These are phyloP conservation scores for Mortierella sp. DNA, from an alignment of 371 early-diverging fungal genomes.

Conservation along the genomic window DNA sequence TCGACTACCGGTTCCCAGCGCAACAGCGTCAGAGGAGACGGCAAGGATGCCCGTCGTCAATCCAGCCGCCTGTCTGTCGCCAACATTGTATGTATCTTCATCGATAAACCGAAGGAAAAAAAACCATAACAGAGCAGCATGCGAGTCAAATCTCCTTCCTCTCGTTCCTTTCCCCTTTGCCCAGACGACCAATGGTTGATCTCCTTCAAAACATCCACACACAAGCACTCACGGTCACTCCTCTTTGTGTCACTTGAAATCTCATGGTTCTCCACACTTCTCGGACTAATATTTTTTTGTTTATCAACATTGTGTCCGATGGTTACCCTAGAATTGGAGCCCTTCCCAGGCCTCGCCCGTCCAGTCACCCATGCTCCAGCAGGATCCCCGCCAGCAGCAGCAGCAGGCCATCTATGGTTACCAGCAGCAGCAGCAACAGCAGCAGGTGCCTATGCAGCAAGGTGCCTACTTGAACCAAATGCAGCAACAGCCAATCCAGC, in stretches of 20 bases:
- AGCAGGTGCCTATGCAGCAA: slow-evolving; percentile 52
- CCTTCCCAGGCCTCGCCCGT: slow-evolving; percentile 41
- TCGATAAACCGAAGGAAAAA: neutral
- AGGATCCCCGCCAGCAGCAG: slow-evolving; percentile 43
- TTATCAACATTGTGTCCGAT: neutral
- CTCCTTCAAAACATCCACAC: neutral
- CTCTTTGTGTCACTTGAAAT: slow-evolving; percentile 21
- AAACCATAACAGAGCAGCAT: neutral
- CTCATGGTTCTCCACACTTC: slow-evolving; percentile 12
- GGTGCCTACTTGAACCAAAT: slow-evolving; percentile 35
- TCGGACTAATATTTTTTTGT: neutral
- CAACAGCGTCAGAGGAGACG: slow-evolving; percentile 45
- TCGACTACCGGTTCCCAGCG: slow-evolving; percentile 49
- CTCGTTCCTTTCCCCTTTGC: neutral
- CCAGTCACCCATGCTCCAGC: slow-evolving; percentile 52
- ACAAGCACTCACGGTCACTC: slow-evolving; percentile 2
- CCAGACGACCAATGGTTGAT: slow-evolving; percentile 9
- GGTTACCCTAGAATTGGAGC: slow-evolving; percentile 41
- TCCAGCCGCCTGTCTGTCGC: slow-evolving; percentile 50
- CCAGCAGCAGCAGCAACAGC: slow-evolving; percentile 29
- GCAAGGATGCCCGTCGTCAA: slow-evolving; percentile 50
- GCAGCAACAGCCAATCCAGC: slow-evolving; percentile 55
- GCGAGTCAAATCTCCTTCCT: neutral
- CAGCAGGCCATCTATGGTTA: slow-evolving; percentile 33
- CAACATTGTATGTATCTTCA: slow-evolving; percentile 36